These are phyloP conservation scores for Collybia sordida DNA, from an alignment of 768 basidiomycete species.

Conservation along the genomic window DNA sequence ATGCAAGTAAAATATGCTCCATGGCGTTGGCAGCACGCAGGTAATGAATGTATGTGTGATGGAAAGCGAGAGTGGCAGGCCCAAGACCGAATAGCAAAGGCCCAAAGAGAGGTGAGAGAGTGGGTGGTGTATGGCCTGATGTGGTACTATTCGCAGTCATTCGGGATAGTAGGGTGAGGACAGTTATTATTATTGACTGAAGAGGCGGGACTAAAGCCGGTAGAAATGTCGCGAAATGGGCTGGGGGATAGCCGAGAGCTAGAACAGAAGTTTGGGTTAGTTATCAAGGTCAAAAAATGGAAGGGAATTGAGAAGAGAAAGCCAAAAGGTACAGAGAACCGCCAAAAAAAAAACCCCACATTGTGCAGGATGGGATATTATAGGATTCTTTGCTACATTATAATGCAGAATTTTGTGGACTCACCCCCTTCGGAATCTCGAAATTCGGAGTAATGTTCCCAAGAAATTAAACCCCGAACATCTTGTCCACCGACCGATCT, in stretches of 20 bases:
- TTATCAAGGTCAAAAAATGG: background rate
- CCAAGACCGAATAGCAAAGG: slow-evolving; percentile 86
- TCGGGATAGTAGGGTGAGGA: slow-evolving; percentile 79
- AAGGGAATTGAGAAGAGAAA: background rate
- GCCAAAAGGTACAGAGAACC: background rate
- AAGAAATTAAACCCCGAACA: slow-evolving; percentile 81
- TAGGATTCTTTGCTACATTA: background rate
- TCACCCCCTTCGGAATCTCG: slow-evolving; percentile 79
- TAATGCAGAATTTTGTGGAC: slow-evolving; percentile 19
- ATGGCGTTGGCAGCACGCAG: slow-evolving; percentile 83
- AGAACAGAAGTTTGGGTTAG: slow-evolving; percentile 9
- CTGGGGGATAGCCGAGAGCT: slow-evolving; percentile 68
- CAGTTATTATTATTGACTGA: slow-evolving; percentile 60
- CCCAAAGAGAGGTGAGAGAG: slow-evolving; percentile 86
- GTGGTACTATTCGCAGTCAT: slow-evolving; percentile 81
- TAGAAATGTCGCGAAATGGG: slow-evolving; percentile 73
- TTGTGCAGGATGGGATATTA: no score
- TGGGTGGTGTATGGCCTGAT: slow-evolving; percentile 89
- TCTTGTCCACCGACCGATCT: slow-evolving; percentile 68
- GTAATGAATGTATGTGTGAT: slow-evolving; percentile 58
- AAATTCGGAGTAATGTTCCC: slow-evolving; percentile 84
- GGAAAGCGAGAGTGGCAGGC: slow-evolving; percentile 46
- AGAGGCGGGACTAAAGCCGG: slow-evolving; percentile 49
- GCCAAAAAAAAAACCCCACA: no score
- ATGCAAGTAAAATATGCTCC: slow-evolving; percentile 91